Evolutionary conservation across 1,284 basidiomycete species (phyloP).

Genomic region (Filobasidium uniguttulatum): DNA sequence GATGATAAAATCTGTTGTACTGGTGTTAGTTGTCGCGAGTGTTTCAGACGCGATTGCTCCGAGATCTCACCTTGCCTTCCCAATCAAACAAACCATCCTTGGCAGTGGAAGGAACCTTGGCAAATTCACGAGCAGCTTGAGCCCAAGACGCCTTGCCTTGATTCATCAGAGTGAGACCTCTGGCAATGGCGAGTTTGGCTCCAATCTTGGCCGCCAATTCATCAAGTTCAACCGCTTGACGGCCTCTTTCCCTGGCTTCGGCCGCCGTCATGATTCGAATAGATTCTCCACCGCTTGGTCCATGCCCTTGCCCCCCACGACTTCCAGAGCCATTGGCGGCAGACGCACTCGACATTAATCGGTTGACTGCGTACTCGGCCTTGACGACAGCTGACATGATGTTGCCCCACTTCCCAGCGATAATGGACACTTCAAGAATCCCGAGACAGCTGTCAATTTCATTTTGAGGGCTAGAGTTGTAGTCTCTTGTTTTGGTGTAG

Average conservation of each 20-base stretch:
- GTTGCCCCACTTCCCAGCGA: neutral
- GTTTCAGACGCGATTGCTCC: neutral
- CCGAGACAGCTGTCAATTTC: slow-evolving; percentile 10
- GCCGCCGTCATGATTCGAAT: slow-evolving; percentile 10
- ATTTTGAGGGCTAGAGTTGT: slow-evolving; percentile 10
- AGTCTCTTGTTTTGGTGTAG: slow-evolving; percentile 8
- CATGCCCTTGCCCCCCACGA: neutral
- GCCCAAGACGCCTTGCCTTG: slow-evolving; percentile 7
- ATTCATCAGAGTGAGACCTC: slow-evolving; percentile 5
- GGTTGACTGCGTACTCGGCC: slow-evolving; percentile 10
- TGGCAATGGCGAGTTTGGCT: slow-evolving; percentile 6
- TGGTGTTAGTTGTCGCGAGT: neutral
- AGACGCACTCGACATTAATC: slow-evolving; percentile 1
- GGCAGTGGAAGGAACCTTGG: neutral
- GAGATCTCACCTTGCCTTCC: slow-evolving; percentile 8
- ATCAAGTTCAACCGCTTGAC: neutral
- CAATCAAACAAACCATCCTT: slow-evolving; percentile 11
- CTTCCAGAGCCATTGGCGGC: neutral
- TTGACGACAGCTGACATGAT: slow-evolving; percentile 11
- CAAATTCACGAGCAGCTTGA: slow-evolving; percentile 7
- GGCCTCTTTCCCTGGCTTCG: slow-evolving; percentile 5
- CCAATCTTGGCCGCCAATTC: slow-evolving; percentile 1
- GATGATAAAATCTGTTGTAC: slow-evolving; percentile 7
- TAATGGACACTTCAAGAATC: slow-evolving; percentile 6
- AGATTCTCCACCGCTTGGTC: no score